Evolutionary conservation across 306 rosid genomes (phyloP).

Genomic region (Medicago lupulina): DNA sequence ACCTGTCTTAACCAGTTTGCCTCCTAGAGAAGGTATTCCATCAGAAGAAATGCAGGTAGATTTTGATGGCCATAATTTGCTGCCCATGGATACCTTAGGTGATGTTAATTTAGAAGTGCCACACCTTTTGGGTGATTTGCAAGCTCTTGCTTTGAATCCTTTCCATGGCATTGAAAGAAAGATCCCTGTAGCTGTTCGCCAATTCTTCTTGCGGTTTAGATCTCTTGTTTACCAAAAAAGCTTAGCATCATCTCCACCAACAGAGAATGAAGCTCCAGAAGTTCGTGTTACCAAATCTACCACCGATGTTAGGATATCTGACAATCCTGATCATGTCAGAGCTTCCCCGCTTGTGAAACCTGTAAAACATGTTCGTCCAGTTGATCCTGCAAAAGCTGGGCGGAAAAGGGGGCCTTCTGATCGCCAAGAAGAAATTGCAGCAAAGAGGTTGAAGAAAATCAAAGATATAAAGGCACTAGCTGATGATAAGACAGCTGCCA

Average conservation of each 20-base stretch:
- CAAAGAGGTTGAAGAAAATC: conserved; percentile 81
- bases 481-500: conserved; percentile 60
- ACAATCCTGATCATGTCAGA: conserved; percentile 55
- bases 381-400: conserved; percentile 79
- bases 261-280: conserved; percentile 71
- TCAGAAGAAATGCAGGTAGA: conserved; percentile 50
- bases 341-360: conserved; percentile 58
- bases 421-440: conserved; percentile 92
- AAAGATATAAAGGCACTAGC: conserved; percentile 69
- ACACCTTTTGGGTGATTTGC: conserved; percentile 75
- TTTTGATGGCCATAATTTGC: conserved; percentile 41
- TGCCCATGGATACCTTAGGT: conserved; percentile 40
- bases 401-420: conserved; percentile 86
- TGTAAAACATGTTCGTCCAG: conserved; percentile 69
- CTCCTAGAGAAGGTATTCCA: conserved; percentile 53
- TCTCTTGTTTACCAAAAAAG: conserved; percentile 93
- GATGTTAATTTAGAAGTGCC: conserved; percentile 59
- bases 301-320: conserved; percentile 47
- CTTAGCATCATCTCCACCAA: conserved; percentile 63
- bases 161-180: conserved; percentile 68
- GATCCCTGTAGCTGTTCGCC: conserved; percentile 57
- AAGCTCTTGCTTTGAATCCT: conserved; percentile 91
- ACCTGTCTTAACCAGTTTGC: conserved; percentile 47
- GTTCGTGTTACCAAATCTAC: conserved; percentile 51
- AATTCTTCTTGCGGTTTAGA: conserved; percentile 84